phyloP scores from a whole-genome alignment of 2,329 filamentous ascomycete genomes.

The Aureobasidium sp. region DNA sequence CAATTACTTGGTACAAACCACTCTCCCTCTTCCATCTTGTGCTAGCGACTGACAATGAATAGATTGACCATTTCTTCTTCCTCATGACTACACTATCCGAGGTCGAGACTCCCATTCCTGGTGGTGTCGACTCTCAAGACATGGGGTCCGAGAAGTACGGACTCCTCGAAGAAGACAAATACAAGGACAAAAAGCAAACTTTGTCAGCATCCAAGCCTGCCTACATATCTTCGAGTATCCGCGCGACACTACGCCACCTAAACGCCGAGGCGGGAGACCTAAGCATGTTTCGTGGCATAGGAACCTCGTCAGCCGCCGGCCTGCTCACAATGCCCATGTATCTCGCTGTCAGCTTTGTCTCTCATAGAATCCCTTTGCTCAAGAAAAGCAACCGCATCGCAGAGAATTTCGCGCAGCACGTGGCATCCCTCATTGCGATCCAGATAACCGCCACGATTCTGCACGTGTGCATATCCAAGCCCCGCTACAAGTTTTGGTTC shows the following conservation, averaged over 20 bases:
- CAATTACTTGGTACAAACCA: not conserved
- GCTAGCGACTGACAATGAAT: not conserved
- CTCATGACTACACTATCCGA: not conserved
- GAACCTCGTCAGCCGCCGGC: not conserved
- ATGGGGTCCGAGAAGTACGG: conserved; percentile 8
- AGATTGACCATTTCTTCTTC: conserved; percentile 4
- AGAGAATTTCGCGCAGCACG: not conserved
- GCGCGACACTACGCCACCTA: conserved; percentile 14
- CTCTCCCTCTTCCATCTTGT: not conserved
- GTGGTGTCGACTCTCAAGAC: conserved; percentile 6
- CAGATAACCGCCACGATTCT: not conserved
- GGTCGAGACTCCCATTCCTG: conserved; percentile 2
- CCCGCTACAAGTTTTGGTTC: conserved; percentile 16
- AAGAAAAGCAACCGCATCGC: not conserved
- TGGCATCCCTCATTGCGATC: not conserved
- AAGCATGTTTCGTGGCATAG: conserved; percentile 15
- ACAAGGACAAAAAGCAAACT: not conserved
- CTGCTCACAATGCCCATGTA: not conserved
- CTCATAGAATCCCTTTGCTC: not conserved
- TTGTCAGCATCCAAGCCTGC: not conserved
- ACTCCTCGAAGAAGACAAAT: not conserved
- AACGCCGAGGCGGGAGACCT: conserved; percentile 10
- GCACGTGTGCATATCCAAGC: conserved; percentile 17
- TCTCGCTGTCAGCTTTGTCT: not conserved
- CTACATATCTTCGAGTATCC: conserved; percentile 13